Evolutionary conservation across 176 grass and related monocot genomes (phyloP).

Genomic region (Chrysopogon serrulatus): DNA sequence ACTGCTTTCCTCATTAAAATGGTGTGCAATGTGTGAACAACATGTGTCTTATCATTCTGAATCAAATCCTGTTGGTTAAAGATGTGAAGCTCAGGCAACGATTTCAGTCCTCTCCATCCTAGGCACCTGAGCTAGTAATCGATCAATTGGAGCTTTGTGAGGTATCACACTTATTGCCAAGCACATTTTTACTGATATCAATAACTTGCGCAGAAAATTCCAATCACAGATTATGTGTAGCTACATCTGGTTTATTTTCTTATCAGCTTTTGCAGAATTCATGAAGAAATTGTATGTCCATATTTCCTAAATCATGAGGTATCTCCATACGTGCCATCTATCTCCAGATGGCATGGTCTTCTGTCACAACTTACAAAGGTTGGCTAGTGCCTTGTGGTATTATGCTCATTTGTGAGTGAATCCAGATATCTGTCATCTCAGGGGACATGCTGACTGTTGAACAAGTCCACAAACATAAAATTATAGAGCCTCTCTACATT

Average conservation of each 20-base stretch:
- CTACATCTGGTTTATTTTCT: not conserved
- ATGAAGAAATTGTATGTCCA: not conserved
- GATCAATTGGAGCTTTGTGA: slow-evolving; percentile 8
- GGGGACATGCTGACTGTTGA: not conserved
- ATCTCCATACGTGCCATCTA: not conserved
- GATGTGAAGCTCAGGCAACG: not conserved
- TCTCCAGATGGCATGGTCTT: not conserved
- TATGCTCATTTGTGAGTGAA: not conserved
- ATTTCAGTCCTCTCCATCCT: not conserved
- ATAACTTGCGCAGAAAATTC: not conserved
- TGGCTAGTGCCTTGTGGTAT: not conserved
- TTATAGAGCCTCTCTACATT: not conserved
- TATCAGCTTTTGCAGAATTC: not conserved
- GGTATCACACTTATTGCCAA: slow-evolving; percentile 4
- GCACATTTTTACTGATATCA: not conserved
- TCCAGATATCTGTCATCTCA: not conserved
- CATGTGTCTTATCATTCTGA: not conserved
- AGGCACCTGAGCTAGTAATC: not conserved
- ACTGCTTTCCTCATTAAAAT: slow-evolving; percentile 95
- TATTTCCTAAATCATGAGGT: not conserved
- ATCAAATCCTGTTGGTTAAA: slow-evolving; percentile 16
- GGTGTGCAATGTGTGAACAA: slow-evolving; percentile 48
- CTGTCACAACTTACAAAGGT: not conserved
- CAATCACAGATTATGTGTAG: not conserved
- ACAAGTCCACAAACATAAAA: not conserved